Evolutionary conservation across 2,329 filamentous ascomycete genomes (phyloP).

Genomic region (Teratosphaeriaceae sp.): DNA sequence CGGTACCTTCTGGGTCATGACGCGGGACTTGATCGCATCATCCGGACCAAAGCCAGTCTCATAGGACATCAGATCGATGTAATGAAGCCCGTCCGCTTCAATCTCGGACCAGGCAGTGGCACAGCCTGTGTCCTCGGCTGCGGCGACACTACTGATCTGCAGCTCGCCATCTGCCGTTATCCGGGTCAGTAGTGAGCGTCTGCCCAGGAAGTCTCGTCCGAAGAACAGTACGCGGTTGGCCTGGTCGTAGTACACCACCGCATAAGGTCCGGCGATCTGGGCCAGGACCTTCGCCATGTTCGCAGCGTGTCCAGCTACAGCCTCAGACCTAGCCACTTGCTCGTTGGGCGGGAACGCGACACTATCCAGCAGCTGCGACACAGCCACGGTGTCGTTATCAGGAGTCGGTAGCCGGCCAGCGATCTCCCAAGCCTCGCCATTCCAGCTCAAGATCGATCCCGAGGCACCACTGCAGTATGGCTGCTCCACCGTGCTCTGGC

Average conservation of each 20-base stretch:
- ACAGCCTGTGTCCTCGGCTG: conserved; percentile 25
- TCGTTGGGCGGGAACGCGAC: not conserved
- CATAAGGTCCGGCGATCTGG: conserved; percentile 63
- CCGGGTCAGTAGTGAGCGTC: conserved; percentile 66
- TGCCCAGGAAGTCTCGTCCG: conserved; percentile 78
- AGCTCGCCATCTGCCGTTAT: conserved; percentile 47
- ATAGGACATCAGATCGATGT: conserved; percentile 52
- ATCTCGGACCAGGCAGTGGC: conserved; percentile 68
- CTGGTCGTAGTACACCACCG: conserved; percentile 76
- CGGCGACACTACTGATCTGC: conserved; percentile 65
- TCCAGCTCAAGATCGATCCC: conserved; percentile 81
- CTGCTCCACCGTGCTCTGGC: conserved; percentile 62
- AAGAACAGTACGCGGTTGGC: conserved; percentile 61
- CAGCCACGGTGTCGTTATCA: conserved; percentile 70
- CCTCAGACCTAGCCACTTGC: not conserved
- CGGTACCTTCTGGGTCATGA: no score
- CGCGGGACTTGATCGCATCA: no score
- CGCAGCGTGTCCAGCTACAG: not conserved
- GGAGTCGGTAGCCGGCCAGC: conserved; percentile 44
- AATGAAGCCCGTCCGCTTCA: conserved; percentile 75
- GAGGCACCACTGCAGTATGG: conserved; percentile 60
- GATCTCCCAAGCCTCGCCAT: conserved; percentile 89
- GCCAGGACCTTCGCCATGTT: conserved; percentile 13
- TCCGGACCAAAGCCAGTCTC: no score
- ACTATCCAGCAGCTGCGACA: conserved; percentile 54